Percentiles rank a stretch among this genome's conserved stretches.
These are phyloP conservation scores for Suhomyces maxii DNA, from an alignment of 1,139 yeast species.

Conservation along the genomic window DNA sequence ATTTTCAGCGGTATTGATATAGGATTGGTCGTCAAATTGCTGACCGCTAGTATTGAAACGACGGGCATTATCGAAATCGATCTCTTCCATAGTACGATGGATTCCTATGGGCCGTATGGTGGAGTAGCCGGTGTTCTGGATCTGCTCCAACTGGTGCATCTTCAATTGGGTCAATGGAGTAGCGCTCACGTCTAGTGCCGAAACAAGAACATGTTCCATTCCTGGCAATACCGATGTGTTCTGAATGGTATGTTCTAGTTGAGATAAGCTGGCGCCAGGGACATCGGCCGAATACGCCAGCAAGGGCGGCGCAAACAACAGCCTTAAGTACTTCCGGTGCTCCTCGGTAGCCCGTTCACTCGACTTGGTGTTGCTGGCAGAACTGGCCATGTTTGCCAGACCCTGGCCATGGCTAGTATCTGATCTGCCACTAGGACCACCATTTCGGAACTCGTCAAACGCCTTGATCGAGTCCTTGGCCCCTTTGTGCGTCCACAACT, in stretches of 20 bases:
- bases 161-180: conserved; percentile 37
- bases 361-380: conserved; percentile 2
- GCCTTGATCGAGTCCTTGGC: conserved; percentile 7
- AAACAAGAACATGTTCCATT: neutral
- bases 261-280: conserved; percentile 46
- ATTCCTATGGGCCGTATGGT: conserved; percentile 57
- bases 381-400: neutral
- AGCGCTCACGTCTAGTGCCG: conserved; percentile 1
- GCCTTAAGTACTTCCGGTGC: conserved; percentile 20
- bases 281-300: conserved; percentile 53
- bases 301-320: conserved; percentile 50
- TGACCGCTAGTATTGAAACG: conserved; percentile 16
- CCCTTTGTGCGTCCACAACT: conserved; percentile 35
- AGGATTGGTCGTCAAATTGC: conserved; percentile 15
- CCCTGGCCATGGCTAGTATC: neutral
- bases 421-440: neutral
- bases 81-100: conserved; percentile 52
- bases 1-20: conserved; percentile 17
- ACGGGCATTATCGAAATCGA: conserved; percentile 30
- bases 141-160: conserved; percentile 40
- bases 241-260: conserved; percentile 34
- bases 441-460: conserved; percentile 9
- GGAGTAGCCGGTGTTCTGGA: conserved; percentile 50
- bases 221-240: conserved; percentile 16
- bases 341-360: conserved; percentile 19